These are phyloP conservation scores for Kodamaea fukazawae DNA, from an alignment of 805 yeast genomes.

Conservation along the genomic window DNA sequence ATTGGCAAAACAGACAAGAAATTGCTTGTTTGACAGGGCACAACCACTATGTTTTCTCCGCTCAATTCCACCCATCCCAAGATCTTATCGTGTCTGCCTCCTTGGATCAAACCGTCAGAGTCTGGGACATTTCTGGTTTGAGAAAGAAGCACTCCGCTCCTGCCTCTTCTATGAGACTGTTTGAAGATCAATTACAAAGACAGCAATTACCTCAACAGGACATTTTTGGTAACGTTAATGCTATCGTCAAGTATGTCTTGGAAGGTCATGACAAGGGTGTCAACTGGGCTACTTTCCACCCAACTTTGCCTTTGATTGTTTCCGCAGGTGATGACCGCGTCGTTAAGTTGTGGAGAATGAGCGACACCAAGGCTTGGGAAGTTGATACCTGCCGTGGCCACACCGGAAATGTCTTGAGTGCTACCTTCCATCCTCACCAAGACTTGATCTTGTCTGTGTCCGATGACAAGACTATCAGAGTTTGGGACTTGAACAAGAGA, in stretches of 20 bases:
- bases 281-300: conserved; percentile 98
- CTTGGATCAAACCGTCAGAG: conserved; percentile 96
- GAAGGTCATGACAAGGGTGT: conserved; percentile 99
- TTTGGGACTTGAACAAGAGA: conserved; percentile 95
- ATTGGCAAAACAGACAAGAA: conserved; percentile 98
- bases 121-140: conserved; percentile 96
- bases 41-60: conserved; percentile 97
- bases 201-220: conserved; percentile 82
- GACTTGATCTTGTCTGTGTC: conserved; percentile 90
- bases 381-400: conserved; percentile 98
- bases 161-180: conserved; percentile 46
- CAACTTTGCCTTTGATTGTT: conserved; percentile 89
- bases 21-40: conserved; percentile 97
- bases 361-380: conserved; percentile 98
- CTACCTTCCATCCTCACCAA: conserved; percentile 88
- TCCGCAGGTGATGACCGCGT: conserved; percentile 96
- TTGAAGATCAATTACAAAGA: conserved; percentile 61
- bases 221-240: conserved; percentile 90
- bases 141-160: conserved; percentile 92
- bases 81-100: conserved; percentile 95
- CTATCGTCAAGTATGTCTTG: conserved; percentile 88
- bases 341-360: conserved; percentile 95
- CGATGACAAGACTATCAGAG: conserved; percentile 93
- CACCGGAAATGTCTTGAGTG: conserved; percentile 86
- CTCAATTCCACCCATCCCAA: conserved; percentile 94